Conservation (phyloP, 2,329 filamentous ascomycete genomes). For the Exophiala sp. region DNA sequence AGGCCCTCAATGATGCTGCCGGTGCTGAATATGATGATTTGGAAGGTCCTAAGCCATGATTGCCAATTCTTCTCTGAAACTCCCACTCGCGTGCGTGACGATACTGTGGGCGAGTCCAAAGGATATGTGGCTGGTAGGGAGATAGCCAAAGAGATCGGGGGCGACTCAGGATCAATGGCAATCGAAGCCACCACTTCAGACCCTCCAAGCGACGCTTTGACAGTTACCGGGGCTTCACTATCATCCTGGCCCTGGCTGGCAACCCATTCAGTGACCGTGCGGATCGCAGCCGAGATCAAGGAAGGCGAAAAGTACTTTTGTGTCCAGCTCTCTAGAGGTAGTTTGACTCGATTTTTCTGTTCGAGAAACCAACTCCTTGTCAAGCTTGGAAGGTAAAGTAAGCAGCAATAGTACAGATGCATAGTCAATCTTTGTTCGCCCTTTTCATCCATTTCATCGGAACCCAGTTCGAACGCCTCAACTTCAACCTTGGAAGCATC, state of each 20-base stretch:
- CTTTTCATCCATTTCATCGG: constrained; percentile 51
- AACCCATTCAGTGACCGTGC: constrained; percentile 39
- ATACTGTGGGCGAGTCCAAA: constrained; percentile 68
- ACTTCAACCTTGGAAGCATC: constrained; percentile 66
- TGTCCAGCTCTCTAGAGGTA: constrained; percentile 77
- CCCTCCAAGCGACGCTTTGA: constrained; percentile 66
- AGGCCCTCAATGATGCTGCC: constrained; percentile 84
- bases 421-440: constrained; percentile 78
- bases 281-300: constrained; percentile 38
- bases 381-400: constrained; percentile 70
- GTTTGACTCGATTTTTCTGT: constrained; percentile 70
- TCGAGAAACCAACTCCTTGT: constrained; percentile 81
- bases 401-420: constrained; percentile 75
- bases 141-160: constrained; percentile 75
- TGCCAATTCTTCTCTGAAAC: constrained; percentile 91
- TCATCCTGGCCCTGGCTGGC: constrained; percentile 41
- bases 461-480: constrained; percentile 56
- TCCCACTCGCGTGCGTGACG: constrained; percentile 73
- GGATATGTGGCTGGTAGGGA: constrained; percentile 76
- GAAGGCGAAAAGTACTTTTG: constrained; percentile 56
- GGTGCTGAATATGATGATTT: constrained; percentile 90
- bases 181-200: constrained; percentile 79
- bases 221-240: constrained; percentile 49
- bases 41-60: constrained; percentile 78
- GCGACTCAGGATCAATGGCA: constrained; percentile 78